Evolutionary conservation across 202 grass and related monocot species (phyloP), one percentile per base, ranked within the genome.

Genomic region (Zoysia matrella): DNA sequence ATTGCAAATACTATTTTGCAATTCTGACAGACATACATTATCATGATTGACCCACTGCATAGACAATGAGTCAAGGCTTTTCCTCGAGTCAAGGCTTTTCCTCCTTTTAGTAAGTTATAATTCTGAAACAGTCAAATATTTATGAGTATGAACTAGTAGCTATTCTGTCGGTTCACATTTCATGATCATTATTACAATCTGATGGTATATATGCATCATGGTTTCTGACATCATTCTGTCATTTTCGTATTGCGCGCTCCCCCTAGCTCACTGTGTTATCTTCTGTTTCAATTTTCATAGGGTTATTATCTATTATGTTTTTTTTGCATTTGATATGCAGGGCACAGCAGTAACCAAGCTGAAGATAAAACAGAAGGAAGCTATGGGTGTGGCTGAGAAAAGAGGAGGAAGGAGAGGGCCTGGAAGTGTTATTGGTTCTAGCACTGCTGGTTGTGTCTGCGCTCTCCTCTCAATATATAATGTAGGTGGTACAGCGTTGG

Each of bases 341-440:
- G 95, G 90, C 67, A 98, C 92, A 47, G 82, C 87, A 15, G 90
- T 80, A 60, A 95, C 95, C 48, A 95, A 95, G 83, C 76, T 93
- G 76, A 98, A 87, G 80, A 98, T 98, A 73, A 84, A 84, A 80
- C 92, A 93, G 63, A 98, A 95, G 88, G 90, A 98, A 88, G 95
- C 90, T 83, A 80, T 90, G 51, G 95, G 95, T 6, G 80, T 95
- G 58, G 95, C 92, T 72, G 95, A 98, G 56, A 93, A 93, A 84
- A 91, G 91, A 86, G 85, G 87, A 72, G 92, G 95, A 70, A 93
- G 92, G 69, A 95, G 95, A 98, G 85, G 30, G 30, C 30, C 30
- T 36, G 30, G 30, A 36, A 36, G 30, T 36, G 30, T 36, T 36
- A 36, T 36, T 36, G 30, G 30, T 36, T 36, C 30, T 36, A 36